A percentile compares a stretch with the other conserved stretches of the same genome.
Conservation (phyloP, 176 grass and related monocot genomes). For the Alloteropsis semialata region DNA sequence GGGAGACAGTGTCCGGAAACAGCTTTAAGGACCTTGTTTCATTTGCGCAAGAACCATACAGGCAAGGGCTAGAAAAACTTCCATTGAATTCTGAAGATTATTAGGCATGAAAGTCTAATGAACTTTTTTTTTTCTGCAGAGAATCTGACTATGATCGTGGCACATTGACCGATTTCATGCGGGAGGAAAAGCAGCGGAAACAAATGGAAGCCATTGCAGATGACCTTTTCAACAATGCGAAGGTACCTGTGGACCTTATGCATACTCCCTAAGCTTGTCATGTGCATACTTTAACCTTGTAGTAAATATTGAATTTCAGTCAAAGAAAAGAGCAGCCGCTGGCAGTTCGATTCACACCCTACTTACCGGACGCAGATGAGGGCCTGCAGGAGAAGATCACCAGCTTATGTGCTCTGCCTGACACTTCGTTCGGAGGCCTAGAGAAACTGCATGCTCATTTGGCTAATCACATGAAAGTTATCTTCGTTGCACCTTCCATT, state of each 20-base stretch:
- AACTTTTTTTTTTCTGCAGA: constrained; percentile 41
- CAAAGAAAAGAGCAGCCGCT: constrained; percentile 61
- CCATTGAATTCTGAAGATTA: neutral
- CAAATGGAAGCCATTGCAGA: constrained; percentile 88
- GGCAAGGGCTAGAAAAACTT: constrained; percentile 41
- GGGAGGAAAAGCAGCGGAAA: constrained; percentile 75
- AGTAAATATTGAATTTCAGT: constrained; percentile 48
- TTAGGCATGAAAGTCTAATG: neutral
- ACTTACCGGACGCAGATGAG: constrained; percentile 55
- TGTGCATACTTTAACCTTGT: constrained; percentile 2
- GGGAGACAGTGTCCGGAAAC: constrained; percentile 78
- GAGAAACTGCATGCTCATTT: neutral
- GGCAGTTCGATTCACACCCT: constrained; percentile 74
- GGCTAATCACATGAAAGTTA: neutral
- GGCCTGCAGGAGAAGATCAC: neutral
- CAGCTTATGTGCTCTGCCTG: neutral
- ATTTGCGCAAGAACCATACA: constrained; percentile 79
- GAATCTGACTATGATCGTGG: constrained; percentile 51
- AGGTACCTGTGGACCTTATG: constrained; percentile 40
- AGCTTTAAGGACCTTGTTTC: constrained; percentile 80
- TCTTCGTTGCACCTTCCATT: neutral
- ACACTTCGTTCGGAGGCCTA: neutral
- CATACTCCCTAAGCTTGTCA: neutral
- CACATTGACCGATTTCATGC: constrained; percentile 51
- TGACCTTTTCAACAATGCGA: constrained; percentile 85